Base-by-base conservation (phyloP, 257 asterid genomes). In the Solanum bulbocastanum region DNA sequence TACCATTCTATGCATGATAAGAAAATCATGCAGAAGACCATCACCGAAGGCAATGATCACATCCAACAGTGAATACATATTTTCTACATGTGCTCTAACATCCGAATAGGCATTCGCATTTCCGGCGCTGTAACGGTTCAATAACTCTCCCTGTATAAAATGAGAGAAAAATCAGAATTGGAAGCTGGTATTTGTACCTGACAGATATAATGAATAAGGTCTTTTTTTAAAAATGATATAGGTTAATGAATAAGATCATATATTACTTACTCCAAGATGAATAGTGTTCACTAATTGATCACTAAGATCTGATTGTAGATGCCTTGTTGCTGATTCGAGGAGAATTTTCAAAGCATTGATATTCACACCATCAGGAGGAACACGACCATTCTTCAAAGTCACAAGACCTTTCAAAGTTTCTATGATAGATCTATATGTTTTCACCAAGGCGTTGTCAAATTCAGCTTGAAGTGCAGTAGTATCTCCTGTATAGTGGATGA, bases 1-100 rank as follows among this genome's bases (percentile, higher is more conserved):
- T 83, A 97, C 99, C 98, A 92, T 92, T 89, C 92, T 87, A 84
- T 95, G 99, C 90, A 91, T 91, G 88, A 44, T 86, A 78, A 97
- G 90, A 84, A 95, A 96, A 92, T 93, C 96, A 66, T 85, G 92
- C 92, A 96, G 90, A 89, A 96, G 93, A 65, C 91, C 90, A 92
- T 96, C 94, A 23, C 98, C 95, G 72, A 93, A 92, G 49, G 92
- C 91, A 87, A 95, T 90, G 75, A 97, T 86, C 89, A 86, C 86
- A 75, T 92, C 92, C 92, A 96, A 84, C 83, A 94, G 85, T 65
- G 49, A 82, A 91, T 93, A 87, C 78, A 97, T 73, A 86, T 88
- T 88, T 87, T 88, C 91, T 91, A 95, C 88, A 88, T 91, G 92
- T 71, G 71, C 32, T 69, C 85, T 89, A 88, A 93, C 91, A 87